Evolutionary conservation across 768 basidiomycete genomes (phyloP).

Genomic region (Tricholoma furcatifolium): DNA sequence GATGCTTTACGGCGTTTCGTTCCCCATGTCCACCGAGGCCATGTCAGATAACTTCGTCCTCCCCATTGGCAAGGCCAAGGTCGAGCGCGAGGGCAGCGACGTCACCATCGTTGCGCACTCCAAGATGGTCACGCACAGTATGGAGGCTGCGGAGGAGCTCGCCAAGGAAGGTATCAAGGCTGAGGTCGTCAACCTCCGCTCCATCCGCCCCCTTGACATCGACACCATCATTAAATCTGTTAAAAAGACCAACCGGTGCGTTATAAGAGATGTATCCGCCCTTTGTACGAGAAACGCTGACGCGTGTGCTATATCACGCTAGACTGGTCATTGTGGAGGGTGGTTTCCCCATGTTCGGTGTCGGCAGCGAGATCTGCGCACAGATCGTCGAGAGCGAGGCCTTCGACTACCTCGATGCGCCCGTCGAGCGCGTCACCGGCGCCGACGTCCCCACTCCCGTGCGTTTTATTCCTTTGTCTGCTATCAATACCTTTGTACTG

Average conservation of each 20-base stretch:
- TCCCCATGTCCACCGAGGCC: conserved; percentile 94
- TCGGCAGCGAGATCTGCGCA: conserved; percentile 97
- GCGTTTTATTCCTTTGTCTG: conserved; percentile 26
- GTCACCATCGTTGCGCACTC: conserved; percentile 97
- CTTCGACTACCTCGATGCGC: conserved; percentile 97
- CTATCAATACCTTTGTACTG: conserved; percentile 11
- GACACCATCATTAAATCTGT: conserved; percentile 96
- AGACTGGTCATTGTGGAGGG: conserved; percentile 95
- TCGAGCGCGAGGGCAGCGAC: conserved; percentile 91
- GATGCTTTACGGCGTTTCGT: conserved; percentile 96
- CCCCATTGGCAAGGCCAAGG: conserved; percentile 96
- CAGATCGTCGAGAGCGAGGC: conserved; percentile 97
- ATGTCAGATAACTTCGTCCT: conserved; percentile 94
- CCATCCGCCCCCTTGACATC: conserved; percentile 95
- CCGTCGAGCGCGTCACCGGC: conserved; percentile 96
- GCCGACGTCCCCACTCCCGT: conserved; percentile 98
- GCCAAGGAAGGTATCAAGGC: conserved; percentile 97
- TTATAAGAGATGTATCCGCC: conserved; percentile 1
- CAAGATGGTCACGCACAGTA: conserved; percentile 93
- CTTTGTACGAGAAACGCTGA: background rate
- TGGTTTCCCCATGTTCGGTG: conserved; percentile 98
- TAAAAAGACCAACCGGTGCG: conserved; percentile 96
- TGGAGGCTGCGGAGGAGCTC: conserved; percentile 91
- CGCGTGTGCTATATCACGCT: background rate
- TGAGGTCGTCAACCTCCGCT: conserved; percentile 96